Percentiles rank a stretch among this genome's conserved stretches.
Evolutionary conservation across 129 eudicot species (phyloP).

Genomic region (Centella asiatica): DNA sequence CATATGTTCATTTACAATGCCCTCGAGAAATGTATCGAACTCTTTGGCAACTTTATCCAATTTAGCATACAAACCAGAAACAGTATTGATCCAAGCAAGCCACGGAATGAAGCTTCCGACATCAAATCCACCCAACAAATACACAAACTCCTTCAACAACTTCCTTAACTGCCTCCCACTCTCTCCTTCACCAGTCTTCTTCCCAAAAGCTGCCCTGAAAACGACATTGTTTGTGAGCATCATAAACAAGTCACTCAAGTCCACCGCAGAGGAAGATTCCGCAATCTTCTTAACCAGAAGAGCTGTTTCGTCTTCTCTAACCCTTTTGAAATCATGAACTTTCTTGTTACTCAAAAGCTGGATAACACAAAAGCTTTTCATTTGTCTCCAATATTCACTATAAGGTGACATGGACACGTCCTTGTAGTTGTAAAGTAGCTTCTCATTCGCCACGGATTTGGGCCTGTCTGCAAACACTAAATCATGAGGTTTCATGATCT

Average conservation of each 20-base stretch:
- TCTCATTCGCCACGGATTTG: slow-evolving; percentile 16
- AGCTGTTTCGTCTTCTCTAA: slow-evolving; percentile 43
- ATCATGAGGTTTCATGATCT: slow-evolving; percentile 65
- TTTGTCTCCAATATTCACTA: slow-evolving; percentile 69
- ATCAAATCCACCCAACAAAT: slow-evolving; percentile 26
- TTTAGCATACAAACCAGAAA: slow-evolving; percentile 22
- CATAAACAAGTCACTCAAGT: slow-evolving; percentile 36
- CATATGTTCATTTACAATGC: slow-evolving; percentile 29
- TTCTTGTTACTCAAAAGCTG: slow-evolving; percentile 50
- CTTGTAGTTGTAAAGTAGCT: slow-evolving; percentile 32
- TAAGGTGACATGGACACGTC: slow-evolving; percentile 55
- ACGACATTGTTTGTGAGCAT: slow-evolving; percentile 32
- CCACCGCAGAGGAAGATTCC: not conserved
- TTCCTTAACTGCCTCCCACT: slow-evolving; percentile 24
- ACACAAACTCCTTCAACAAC: slow-evolving; percentile 27
- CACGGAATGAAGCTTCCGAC: slow-evolving; percentile 39
- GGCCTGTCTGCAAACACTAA: slow-evolving; percentile 45
- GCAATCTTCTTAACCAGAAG: slow-evolving; percentile 29
- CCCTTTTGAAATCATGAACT: slow-evolving; percentile 31
- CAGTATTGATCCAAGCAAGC: slow-evolving; percentile 29
- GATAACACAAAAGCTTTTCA: slow-evolving; percentile 47
- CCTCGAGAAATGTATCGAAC: slow-evolving; percentile 32
- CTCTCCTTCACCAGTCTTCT: slow-evolving; percentile 36
- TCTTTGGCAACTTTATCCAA: slow-evolving; percentile 20
- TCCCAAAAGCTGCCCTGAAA: slow-evolving; percentile 52